Percentiles rank a stretch among this genome's conserved stretches.
phyloP scores from a whole-genome alignment of 2,329 filamentous ascomycete genomes.

The Alternaria panax region DNA sequence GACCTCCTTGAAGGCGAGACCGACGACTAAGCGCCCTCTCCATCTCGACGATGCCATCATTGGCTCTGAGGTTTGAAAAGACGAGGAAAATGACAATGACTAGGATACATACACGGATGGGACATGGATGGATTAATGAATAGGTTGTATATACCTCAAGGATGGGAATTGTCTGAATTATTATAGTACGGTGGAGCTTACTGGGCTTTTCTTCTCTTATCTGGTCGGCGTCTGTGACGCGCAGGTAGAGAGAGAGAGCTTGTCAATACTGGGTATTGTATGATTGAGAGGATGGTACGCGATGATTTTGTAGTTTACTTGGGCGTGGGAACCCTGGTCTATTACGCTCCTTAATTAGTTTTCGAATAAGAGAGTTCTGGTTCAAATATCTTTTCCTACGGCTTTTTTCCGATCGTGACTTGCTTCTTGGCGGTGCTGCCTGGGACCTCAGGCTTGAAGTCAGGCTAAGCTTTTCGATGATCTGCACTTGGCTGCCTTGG shows the following conservation, averaged over 20 bases:
- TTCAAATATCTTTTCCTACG: background rate
- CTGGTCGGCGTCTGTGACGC: conserved; percentile 18
- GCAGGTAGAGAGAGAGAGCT: background rate
- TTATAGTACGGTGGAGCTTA: conserved; percentile 4
- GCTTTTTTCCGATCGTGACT: background rate
- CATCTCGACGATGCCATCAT: background rate
- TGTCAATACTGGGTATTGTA: conserved; percentile 5
- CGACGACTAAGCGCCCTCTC: conserved; percentile 14
- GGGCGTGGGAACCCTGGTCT: conserved; percentile 33
- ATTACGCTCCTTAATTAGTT: conserved; percentile 29
- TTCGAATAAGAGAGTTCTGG: background rate
- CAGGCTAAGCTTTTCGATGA: conserved; percentile 6
- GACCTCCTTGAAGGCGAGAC: conserved; percentile 28
- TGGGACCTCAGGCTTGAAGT: conserved; percentile 5
- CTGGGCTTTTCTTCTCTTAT: background rate
- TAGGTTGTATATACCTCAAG: conserved; percentile 15
- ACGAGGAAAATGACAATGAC: too few relatives aligned
- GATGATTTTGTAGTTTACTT: conserved; percentile 20
- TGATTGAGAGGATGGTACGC: background rate
- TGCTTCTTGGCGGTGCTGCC: background rate
- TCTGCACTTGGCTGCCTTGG: background rate
- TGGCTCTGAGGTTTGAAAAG: background rate
- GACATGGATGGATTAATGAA: background rate
- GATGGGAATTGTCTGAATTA: background rate
- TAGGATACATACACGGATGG: background rate